These are phyloP conservation scores for Russula griseocarnosa DNA, from an alignment of 768 basidiomycete species.

Conservation along the genomic window DNA sequence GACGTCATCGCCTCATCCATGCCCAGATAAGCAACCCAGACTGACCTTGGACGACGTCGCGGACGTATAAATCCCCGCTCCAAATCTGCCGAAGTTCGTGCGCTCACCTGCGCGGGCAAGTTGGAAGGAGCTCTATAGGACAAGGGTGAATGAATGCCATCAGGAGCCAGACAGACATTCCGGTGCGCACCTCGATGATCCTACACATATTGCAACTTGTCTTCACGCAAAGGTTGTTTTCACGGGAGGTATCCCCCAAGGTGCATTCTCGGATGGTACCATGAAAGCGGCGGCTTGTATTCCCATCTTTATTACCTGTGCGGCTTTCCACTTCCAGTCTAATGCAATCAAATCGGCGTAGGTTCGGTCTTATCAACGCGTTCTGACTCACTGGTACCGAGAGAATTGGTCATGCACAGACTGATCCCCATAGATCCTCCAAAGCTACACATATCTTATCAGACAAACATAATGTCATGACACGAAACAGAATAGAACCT, in stretches of 20 bases:
- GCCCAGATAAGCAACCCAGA: background rate
- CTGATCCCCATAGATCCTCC: conserved; percentile 28
- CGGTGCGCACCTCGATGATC: conserved; percentile 27
- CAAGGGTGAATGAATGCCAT: background rate
- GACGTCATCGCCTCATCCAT: background rate
- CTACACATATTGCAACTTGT: conserved; percentile 29
- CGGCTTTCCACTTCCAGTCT: conserved; percentile 28
- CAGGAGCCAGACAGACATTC: too few species aligned
- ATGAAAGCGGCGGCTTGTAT: conserved; percentile 33
- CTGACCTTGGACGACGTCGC: conserved; percentile 33
- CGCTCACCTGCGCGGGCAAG: conserved; percentile 20
- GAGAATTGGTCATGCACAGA: conserved; percentile 25
- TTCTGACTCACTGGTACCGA: conserved; percentile 28
- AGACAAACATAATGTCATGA: background rate
- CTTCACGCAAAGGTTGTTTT: conserved; percentile 24
- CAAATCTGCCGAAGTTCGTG: conserved; percentile 32
- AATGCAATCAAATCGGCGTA: background rate
- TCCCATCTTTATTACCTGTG: conserved; percentile 14
- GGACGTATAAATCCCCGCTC: conserved; percentile 32
- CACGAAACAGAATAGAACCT: conserved; percentile 8
- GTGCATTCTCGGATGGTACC: conserved; percentile 30
- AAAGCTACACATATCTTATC: conserved; percentile 24
- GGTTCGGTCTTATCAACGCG: background rate
- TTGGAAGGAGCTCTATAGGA: conserved; percentile 29
- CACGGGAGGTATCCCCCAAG: conserved; percentile 28